A percentile compares a stretch with the other conserved stretches of the same genome.
phyloP scores from a whole-genome alignment of 208 protist species.

The Balamuthia mandrillaris region DNA sequence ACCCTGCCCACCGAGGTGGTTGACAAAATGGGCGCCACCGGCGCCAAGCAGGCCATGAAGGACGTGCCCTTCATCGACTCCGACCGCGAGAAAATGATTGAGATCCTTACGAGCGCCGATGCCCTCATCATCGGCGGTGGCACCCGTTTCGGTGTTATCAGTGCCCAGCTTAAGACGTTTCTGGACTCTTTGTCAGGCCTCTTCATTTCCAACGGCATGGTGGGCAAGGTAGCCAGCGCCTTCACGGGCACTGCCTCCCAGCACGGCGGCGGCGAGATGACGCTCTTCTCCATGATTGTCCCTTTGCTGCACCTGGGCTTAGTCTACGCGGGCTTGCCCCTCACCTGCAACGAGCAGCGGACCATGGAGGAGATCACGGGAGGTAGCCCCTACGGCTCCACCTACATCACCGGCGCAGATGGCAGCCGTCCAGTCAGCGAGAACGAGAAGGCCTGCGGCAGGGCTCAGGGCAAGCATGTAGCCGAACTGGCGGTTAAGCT shows the following conservation, averaged over 20 bases:
- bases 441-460: conserved; percentile 36
- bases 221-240: conserved; percentile 59
- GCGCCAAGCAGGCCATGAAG: conserved; percentile 36
- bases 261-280: conserved; percentile 63
- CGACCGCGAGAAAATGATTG: neutral
- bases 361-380: conserved; percentile 48
- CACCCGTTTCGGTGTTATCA: conserved; percentile 57
- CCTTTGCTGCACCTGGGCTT: conserved; percentile 61
- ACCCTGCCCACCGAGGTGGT: conserved; percentile 65
- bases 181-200: conserved; percentile 51
- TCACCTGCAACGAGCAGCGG: conserved; percentile 9
- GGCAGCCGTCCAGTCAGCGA: conserved; percentile 46
- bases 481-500: too few relatives aligned
- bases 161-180: conserved; percentile 58
- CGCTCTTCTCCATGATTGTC: conserved; percentile 32
- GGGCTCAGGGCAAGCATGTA: conserved; percentile 23
- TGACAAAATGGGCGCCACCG: conserved; percentile 58
- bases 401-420: conserved; percentile 57
- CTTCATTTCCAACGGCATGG: conserved; percentile 39
- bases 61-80: conserved; percentile 12
- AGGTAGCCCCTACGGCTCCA: conserved; percentile 57
- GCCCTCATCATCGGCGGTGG: conserved; percentile 59
- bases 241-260: conserved; percentile 56
- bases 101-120: conserved; percentile 41
- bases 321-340: conserved; percentile 54